Base-by-base conservation (phyloP, 1,284 basidiomycete species). In the Ustilago cynodontis region DNA sequence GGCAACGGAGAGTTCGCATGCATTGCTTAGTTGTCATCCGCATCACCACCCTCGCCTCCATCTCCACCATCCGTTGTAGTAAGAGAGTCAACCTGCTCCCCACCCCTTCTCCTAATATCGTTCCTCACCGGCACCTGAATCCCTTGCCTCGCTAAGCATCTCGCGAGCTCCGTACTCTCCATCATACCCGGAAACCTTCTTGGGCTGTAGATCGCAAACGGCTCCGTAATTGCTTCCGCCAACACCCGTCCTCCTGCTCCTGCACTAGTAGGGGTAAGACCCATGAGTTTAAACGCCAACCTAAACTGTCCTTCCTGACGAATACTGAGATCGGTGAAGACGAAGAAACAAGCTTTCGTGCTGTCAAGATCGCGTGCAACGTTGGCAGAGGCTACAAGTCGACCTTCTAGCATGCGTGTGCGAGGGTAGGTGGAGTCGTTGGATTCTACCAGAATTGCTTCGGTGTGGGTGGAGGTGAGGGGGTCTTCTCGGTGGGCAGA, bases 311-410 rank as follows among this genome's bases (percentile, higher is more conserved):
- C 77, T 41, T 78, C 77, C n/a, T 79, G 73, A 2, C 78, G 65
- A 37, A 79, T 74, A 57, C 77, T 79, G 37, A 79, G 65, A 43
- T 81, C 75, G 22, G 73, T 69, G 29, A 81, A 80, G 43, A 80
- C 67, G 29, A 80, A 80, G 52, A 80, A 78, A 62, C 75, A 78
- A 13, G 75, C 78, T 18, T 59, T 41, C 1, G 58, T 62, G 22
- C 74, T 68, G 52, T 80, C 78, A 0, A 78, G 54, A 26, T 80
- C 78, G 22, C 70, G 64, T 9, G 69, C 75, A 2, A 75, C 67
- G 28, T 80, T 77, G 50, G 70, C 75, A 16, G 63, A 70, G 8
- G 76, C 74, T 2, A 76, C 66, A 7, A 78, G 47, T 13, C 71
- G 65, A 13, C 78, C 78, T 37, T 80, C 78, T 9, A 80, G 65